phyloP scores from a whole-genome alignment of 1,284 basidiomycete genomes.

The Mixia osmundae region DNA sequence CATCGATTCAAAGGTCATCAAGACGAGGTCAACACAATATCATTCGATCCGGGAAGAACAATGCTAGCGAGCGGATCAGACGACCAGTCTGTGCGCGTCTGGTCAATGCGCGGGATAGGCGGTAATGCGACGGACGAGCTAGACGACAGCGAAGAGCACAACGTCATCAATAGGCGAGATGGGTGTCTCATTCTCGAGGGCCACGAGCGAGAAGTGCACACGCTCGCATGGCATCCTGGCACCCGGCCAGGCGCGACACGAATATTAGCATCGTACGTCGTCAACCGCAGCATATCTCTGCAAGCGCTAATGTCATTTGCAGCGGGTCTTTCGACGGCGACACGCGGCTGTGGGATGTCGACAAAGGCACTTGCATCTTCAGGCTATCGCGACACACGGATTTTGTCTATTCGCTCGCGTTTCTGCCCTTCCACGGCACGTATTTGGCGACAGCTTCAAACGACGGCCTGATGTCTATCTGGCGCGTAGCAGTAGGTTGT shows the following conservation, averaged over 20 bases:
- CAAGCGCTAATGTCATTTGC: not conserved
- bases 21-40: constrained; percentile 53
- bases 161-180: constrained; percentile 7
- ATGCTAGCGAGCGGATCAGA: constrained; percentile 54
- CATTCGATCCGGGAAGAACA: constrained; percentile 38
- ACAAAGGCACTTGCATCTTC: constrained; percentile 42
- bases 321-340: constrained; percentile 54
- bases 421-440: constrained; percentile 10
- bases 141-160: constrained; percentile 9
- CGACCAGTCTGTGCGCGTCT: constrained; percentile 48
- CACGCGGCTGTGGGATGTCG: constrained; percentile 48
- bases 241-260: constrained; percentile 30
- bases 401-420: constrained; percentile 15
- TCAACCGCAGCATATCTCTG: constrained; percentile 2
- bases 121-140: constrained; percentile 26
- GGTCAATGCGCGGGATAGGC: constrained; percentile 30
- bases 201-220: constrained; percentile 41
- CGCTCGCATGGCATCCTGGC: constrained; percentile 44
- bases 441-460: constrained; percentile 16
- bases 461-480: constrained; percentile 14
- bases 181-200: constrained; percentile 20
- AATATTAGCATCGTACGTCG: constrained; percentile 39
- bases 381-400: constrained; percentile 28
- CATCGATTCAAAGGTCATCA: constrained; percentile 34
- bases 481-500: constrained; percentile 10